These are phyloP conservation scores for Aurantiochytrium sp. DNA, from an alignment of 108 stramenopile genomes.

Conservation along the genomic window DNA sequence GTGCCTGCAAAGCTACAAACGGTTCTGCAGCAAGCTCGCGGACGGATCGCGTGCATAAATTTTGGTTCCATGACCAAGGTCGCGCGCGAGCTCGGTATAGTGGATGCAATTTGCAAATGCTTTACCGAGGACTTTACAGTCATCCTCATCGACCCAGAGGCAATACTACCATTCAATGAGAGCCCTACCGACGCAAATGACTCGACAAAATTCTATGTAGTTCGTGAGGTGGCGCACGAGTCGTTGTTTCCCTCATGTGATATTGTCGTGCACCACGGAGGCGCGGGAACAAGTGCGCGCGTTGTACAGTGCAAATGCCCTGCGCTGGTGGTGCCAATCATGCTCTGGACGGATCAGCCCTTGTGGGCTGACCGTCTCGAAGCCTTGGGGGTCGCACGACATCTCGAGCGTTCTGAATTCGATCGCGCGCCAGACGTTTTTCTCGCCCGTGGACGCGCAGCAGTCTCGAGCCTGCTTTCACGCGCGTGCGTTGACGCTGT, in stretches of 20 bases:
- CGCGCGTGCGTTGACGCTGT: too few relatives aligned
- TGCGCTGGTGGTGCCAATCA: constrained; percentile 65
- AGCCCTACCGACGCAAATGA: too few relatives aligned
- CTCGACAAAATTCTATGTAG: neutral
- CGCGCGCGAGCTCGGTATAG: neutral
- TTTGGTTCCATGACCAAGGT: neutral
- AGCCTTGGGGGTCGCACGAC: neutral
- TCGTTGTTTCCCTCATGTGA: constrained; percentile 60
- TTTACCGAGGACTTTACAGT: neutral
- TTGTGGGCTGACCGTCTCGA: constrained; percentile 2
- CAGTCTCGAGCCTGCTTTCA: neutral
- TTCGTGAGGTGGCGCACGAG: constrained; percentile 51
- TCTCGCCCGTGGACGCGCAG: neutral
- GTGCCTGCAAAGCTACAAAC: neutral
- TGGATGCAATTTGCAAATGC: neutral
- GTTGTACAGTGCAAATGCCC: constrained; percentile 60
- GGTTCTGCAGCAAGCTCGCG: neutral
- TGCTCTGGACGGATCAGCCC: constrained; percentile 25
- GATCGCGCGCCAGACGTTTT: neutral
- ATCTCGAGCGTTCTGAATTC: neutral
- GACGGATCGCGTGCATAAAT: neutral
- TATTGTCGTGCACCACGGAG: constrained; percentile 76
- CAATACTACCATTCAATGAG: neutral
- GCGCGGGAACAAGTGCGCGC: constrained; percentile 70
- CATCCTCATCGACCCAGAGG: neutral